Base-by-base conservation (phyloP, 192 early-diverging fungal genomes). In the Coemansia sp. region DNA sequence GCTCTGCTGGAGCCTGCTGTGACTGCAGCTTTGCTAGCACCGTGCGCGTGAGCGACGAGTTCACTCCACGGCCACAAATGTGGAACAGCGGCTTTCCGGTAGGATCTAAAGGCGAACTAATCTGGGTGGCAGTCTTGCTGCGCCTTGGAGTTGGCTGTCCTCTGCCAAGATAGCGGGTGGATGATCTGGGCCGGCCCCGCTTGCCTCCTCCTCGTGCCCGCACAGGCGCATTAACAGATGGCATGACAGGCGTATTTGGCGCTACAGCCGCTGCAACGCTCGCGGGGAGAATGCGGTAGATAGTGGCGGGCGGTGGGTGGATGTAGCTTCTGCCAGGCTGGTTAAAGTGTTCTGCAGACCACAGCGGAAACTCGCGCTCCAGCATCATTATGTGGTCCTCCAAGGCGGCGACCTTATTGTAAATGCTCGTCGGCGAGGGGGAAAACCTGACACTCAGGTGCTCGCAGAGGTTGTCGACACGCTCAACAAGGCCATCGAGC, bases 351-450 rank as follows among this genome's bases (percentile, higher is more conserved):
- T 89, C 64, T 0, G 91, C 88, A 4, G 92, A 85, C 91, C 91
- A 94, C 5, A 86, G 74, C 13, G 93, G 93, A 74, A 88, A 87
- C 62, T 91, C 86, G 3, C 80, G 66, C 56, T 95, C 93, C 18
- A 95, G 63, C 48, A 86, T 77, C 63, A 92, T 91, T 31, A 95
- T 80, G 33, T 83, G 86, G 64, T 92, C 85, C 68, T 95, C 93
- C 23, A 95, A 67, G 20, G 88, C 86, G 58, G 87, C 80, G 42
- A 95, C 84, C 16, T 91, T 77, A n/a, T 83, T 55, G 39, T 74
- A 63, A 4, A 80, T 60, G 60, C 63, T 38, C 0, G 66, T 59
- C 26, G 65, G 18, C 21, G 65, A 65, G 46, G 71, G 83, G 67
- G 88, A 84, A 66, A 90, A 90, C 45, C 69, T 63, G 21, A 93